Percentiles rank a stretch among this genome's conserved stretches.
These are phyloP conservation scores for Cenococcum geophilum DNA, from an alignment of 495 filamentous ascomycete species.

Conservation along the genomic window DNA sequence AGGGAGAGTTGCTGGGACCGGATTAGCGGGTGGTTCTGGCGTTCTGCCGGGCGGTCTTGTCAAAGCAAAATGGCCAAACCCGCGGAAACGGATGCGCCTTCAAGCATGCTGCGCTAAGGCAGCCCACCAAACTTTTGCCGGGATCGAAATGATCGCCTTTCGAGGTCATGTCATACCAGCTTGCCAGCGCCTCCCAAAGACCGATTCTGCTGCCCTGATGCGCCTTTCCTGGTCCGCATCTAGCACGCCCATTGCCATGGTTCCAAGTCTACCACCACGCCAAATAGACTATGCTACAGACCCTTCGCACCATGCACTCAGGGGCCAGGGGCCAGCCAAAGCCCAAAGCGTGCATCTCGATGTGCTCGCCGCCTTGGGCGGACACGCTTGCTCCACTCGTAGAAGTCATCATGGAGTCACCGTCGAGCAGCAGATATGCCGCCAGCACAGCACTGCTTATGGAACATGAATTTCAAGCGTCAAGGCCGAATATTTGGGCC, in stretches of 20 bases:
- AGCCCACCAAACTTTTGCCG: neutral
- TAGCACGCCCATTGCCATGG: constrained; percentile 28
- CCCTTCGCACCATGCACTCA: neutral
- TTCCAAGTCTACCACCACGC: constrained; percentile 12
- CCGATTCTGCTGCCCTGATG: constrained; percentile 16
- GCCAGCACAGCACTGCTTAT: constrained; percentile 17
- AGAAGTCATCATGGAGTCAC: constrained; percentile 5
- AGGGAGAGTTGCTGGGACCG: neutral
- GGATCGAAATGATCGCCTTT: neutral
- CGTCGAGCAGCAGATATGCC: neutral
- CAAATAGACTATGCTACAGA: neutral
- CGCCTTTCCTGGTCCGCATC: constrained; percentile 26
- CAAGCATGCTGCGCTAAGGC: neutral
- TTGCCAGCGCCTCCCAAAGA: neutral
- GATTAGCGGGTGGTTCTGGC: neutral
- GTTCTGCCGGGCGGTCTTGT: neutral
- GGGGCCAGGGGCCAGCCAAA: neutral
- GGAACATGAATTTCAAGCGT: constrained; percentile 11
- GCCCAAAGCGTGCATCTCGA: neutral
- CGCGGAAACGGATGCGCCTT: neutral
- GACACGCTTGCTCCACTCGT: neutral
- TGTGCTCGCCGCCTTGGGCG: neutral
- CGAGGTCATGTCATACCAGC: neutral
- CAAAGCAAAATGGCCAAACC: neutral
- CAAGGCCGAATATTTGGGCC: constrained; percentile 6